Evolutionary conservation across 2,329 filamentous ascomycete genomes (phyloP).

Genomic region (Nemania sp.): DNA sequence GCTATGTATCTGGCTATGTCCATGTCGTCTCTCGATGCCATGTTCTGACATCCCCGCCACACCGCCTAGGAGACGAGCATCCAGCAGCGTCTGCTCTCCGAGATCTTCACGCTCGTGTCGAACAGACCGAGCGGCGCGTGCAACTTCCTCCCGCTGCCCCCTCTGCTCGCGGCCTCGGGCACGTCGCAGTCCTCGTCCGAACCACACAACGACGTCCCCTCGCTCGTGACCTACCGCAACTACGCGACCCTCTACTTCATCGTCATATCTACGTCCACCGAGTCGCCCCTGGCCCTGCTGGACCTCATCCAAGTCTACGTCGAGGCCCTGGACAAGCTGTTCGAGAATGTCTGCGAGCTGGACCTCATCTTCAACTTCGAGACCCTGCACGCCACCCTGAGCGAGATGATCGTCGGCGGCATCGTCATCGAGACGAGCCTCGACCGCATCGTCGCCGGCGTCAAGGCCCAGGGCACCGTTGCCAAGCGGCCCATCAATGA

Average conservation of each 20-base stretch:
- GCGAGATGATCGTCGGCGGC: slow-evolving; percentile 94
- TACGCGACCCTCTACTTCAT: slow-evolving; percentile 99
- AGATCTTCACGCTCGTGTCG: slow-evolving; percentile 95
- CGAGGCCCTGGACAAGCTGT: slow-evolving; percentile 89
- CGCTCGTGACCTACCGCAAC: slow-evolving; percentile 95
- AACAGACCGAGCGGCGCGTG: slow-evolving; percentile 90
- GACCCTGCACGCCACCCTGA: slow-evolving; percentile 86
- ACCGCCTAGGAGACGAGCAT: slow-evolving; percentile 83
- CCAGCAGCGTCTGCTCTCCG: slow-evolving; percentile 92
- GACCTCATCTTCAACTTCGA: slow-evolving; percentile 99
- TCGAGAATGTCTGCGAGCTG: slow-evolving; percentile 98
- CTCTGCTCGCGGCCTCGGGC: slow-evolving; percentile 65
- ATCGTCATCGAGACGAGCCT: slow-evolving; percentile 92
- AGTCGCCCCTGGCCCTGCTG: slow-evolving; percentile 91
- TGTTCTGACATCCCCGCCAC: slow-evolving; percentile 16
- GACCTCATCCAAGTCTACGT: slow-evolving; percentile 99
- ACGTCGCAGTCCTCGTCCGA: slow-evolving; percentile 67
- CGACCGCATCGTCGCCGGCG: slow-evolving; percentile 85
- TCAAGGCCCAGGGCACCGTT: slow-evolving; percentile 75
- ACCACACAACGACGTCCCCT: slow-evolving; percentile 84
- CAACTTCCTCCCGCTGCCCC: slow-evolving; percentile 88
- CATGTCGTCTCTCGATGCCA: not conserved
- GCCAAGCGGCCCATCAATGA: slow-evolving; percentile 81
- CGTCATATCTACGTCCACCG: slow-evolving; percentile 93
- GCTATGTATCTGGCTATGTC: no score